These are phyloP conservation scores for Fomes fomentarius DNA, from an alignment of 1,284 basidiomycete species.

Conservation along the genomic window DNA sequence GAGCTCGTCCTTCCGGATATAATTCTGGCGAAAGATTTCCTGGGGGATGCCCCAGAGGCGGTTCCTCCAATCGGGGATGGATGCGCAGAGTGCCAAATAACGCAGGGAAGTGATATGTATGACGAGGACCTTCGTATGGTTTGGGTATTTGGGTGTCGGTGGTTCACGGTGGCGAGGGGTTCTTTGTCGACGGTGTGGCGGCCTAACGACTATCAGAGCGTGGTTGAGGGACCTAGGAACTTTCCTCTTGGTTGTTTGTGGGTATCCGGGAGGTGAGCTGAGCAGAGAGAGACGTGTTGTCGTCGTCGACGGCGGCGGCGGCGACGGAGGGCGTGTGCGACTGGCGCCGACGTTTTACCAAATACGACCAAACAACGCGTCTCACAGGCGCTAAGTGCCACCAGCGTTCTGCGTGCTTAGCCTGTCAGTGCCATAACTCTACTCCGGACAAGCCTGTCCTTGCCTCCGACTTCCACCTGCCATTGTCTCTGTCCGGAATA, in stretches of 20 bases:
- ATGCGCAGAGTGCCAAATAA: slow-evolving; percentile 1
- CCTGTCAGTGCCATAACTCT: no score
- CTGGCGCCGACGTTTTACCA: slow-evolving; percentile 18
- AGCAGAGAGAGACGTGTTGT: slow-evolving; percentile 18
- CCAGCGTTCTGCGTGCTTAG: background rate
- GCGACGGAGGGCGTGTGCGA: slow-evolving; percentile 21
- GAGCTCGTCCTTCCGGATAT: slow-evolving; percentile 2
- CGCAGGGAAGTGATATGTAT: background rate
- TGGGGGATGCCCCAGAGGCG: slow-evolving; percentile 10
- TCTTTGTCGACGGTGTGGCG: background rate
- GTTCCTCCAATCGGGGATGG: slow-evolving; percentile 3
- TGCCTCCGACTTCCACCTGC: no score
- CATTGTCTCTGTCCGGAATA: no score
- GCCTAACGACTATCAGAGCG: background rate
- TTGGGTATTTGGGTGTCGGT: background rate
- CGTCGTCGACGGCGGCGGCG: slow-evolving; percentile 33
- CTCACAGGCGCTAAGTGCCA: slow-evolving; percentile 8
- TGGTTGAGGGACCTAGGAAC: background rate
- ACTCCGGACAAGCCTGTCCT: background rate
- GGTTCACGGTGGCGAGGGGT: slow-evolving; percentile 2
- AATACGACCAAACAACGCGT: slow-evolving; percentile 28
- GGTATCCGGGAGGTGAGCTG: background rate
- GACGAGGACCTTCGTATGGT: background rate
- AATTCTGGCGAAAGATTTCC: background rate
- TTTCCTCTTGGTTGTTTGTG: background rate